Evolutionary conservation across 768 basidiomycete genomes (phyloP), one percentile per base, ranked within the genome.

Genomic region (Xerocomellus dryophilus): DNA sequence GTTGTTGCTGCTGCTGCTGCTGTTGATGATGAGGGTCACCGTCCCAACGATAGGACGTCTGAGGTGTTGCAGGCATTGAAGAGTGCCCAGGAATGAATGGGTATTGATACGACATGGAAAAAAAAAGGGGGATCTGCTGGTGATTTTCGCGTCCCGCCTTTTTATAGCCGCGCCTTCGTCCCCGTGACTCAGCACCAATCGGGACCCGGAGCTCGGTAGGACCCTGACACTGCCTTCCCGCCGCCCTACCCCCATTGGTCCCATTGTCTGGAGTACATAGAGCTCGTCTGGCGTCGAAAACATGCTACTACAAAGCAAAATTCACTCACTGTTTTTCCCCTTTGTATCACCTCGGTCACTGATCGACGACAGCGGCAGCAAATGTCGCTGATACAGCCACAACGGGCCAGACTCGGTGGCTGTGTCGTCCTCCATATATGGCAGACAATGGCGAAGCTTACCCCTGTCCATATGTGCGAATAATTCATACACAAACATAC

Each of bases 41-140:
- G 70, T 74, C 71, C 73, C 74, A 74, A 52, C 74, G 74, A 68
- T 65, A 76, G 51, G 59, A 59, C 43, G 66, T 71, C 62, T 72
- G 73, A 11, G 81, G 79, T 12, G 80, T 80, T 25, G 79, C 66
- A 43, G 81, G 76, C 60, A 72, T 73, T 27, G 80, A 78, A 66
- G 74, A 74, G 64, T 74, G 71, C 66, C 79, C 79, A 63, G 69
- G 71, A 60, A 72, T 66, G 70, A 74, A 76, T 59, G 77, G 75
- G 59, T 66, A 76, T 57, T 75, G 74, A 70, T 76, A 80, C 65
- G 80, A 79, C 79, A 80, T 81, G 69, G 66, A 59, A 59, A 65
- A 65, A n/a, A 59, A 60, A 63, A 62, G 71, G 66, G 63, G 60
- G 62, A 54, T 58, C 39, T 59, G 45, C 1, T 11, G 50, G 8